These are phyloP conservation scores for Lasiodiplodia sp. DNA, from an alignment of 2,329 filamentous ascomycete genomes.

Conservation along the genomic window DNA sequence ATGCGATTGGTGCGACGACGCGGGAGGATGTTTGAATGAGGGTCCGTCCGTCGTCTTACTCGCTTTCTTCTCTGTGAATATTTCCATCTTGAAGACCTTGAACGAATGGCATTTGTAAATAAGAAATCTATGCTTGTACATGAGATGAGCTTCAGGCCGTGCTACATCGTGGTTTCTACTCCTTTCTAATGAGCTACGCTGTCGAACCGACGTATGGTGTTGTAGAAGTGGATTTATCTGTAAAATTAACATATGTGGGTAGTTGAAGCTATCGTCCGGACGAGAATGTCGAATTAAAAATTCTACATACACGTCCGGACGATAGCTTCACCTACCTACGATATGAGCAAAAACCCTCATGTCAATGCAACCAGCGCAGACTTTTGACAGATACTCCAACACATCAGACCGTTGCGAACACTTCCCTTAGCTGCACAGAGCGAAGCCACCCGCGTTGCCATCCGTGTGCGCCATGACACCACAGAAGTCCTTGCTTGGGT, in stretches of 20 bases:
- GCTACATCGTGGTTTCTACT: neutral
- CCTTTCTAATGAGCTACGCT: neutral
- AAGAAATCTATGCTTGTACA: neutral
- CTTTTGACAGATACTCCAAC: too few species aligned
- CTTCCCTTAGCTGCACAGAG: neutral
- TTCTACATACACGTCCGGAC: too few species aligned
- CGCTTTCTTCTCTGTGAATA: conserved; percentile 7
- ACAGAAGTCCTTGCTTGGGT: neutral
- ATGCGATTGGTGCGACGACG: conserved; percentile 52
- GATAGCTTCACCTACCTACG: too few species aligned
- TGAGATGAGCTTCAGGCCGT: neutral
- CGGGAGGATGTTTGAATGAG: conserved; percentile 9
- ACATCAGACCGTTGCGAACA: too few species aligned
- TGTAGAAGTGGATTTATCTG: too few species aligned
- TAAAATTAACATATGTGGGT: too few species aligned
- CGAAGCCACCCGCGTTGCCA: neutral
- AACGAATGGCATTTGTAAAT: neutral
- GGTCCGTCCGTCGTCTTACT: neutral
- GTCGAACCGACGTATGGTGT: too few species aligned
- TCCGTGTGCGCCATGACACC: neutral
- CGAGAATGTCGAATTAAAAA: too few species aligned
- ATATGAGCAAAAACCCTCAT: too few species aligned
- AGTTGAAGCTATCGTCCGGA: too few species aligned
- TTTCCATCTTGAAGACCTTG: neutral
- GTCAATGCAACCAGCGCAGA: too few species aligned